Evolutionary conservation across 305 asterid genomes (phyloP), one percentile per base, ranked within the genome.

Genomic region (Rubia balearica): DNA sequence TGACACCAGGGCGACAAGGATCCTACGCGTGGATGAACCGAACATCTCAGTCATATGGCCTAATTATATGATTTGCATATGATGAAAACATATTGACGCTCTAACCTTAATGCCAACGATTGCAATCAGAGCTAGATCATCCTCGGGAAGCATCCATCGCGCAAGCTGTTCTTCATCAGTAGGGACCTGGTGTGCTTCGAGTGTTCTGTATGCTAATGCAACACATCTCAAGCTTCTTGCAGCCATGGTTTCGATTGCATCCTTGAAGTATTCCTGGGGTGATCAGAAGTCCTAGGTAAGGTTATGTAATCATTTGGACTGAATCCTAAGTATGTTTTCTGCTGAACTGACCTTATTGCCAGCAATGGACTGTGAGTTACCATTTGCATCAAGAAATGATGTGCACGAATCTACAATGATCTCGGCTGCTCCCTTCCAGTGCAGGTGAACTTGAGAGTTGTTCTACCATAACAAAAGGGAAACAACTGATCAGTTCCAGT

Each of bases 401-500:
- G 89, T 78, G 71, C 98, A 93, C 59, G 90, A 75, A 68, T 83
- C 90, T 74, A 93, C 75, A 70, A 93, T 84, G 73, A 93, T 89
- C 83, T 93, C 98, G 55, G 98, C 98, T 73, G 98, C 98, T 82
- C 98, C 98, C 81, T 93, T 93, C 98, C 98, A 93, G 80, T 93
- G 98, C 68, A 88, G 75, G 75, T 85, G 96, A 76, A 93, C 92
- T 78, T 84, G 77, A 57, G 97, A 86, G 75, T 85, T 84, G 74
- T 79, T 84, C 98, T 93, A 90, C 57, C 72, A 80, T 64, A 63
- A 6, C 2, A 6, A 13, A 45, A 40, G 27, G 49, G 49, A 55
- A 49, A 72, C 16, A 3, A 42, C 56, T 6, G 3, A 14, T 56
- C 40, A 65, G 30, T 33, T 62, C 36, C 40, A 65, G 30, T 33